phyloP scores from a whole-genome alignment of 2,329 filamentous ascomycete species.

The Fusarium guadeloupense region DNA sequence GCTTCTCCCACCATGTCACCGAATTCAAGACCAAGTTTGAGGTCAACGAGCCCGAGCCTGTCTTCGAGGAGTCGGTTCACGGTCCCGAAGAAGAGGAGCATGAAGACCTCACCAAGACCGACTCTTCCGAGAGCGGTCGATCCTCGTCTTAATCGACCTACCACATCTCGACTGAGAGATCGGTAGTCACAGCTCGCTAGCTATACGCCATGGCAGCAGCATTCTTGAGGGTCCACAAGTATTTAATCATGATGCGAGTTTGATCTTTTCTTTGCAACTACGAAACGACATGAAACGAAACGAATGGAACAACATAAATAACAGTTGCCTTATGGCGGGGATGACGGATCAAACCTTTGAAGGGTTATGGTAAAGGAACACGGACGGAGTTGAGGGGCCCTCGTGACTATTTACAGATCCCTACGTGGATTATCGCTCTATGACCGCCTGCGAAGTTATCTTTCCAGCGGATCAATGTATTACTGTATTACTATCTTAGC shows the following conservation, averaged over 20 bases:
- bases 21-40: constrained; percentile 99
- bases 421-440: constrained; percentile 33
- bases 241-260: constrained; percentile 27
- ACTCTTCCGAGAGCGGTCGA: constrained; percentile 67
- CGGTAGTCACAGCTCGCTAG: constrained; percentile 33
- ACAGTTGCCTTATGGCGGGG: constrained; percentile 1
- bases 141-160: constrained; percentile 61
- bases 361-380: constrained; percentile 13
- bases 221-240: constrained; percentile 33
- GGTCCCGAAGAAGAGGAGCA: constrained; percentile 68
- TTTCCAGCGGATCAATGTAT: constrained; percentile 41
- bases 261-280: constrained; percentile 32
- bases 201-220: constrained; percentile 44
- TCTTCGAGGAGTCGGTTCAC: constrained; percentile 88
- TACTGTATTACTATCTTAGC: constrained; percentile 45
- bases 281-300: constrained; percentile 44
- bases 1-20: constrained; percentile 72
- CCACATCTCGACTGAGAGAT: constrained; percentile 19
- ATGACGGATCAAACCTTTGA: constrained; percentile 6
- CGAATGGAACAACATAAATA: constrained; percentile 35
- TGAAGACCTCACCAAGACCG: constrained; percentile 65
- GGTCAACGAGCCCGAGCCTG: constrained; percentile 84
- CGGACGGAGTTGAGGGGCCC: constrained; percentile 39
- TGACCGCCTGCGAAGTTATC: constrained; percentile 22
- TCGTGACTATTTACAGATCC: constrained; percentile 43